Percentiles rank a stretch among this genome's conserved stretches.
Conservation (phyloP, 768 basidiomycete species). For the Strobilomyces confusus region DNA sequence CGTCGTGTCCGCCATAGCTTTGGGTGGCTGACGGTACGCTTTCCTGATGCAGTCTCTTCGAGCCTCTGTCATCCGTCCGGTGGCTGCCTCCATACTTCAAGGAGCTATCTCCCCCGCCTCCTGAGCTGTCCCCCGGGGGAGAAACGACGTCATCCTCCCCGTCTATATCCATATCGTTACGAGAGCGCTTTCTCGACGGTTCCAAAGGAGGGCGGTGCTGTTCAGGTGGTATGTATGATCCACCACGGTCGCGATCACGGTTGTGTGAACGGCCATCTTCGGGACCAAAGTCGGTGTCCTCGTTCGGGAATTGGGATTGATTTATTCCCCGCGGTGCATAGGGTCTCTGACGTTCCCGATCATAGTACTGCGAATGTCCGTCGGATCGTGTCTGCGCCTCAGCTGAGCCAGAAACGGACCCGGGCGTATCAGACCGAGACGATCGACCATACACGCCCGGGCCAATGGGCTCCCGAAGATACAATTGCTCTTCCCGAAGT, state of each 20-base stretch:
- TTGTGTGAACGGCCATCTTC: conserved; percentile 46
- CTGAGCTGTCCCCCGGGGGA: conserved; percentile 27
- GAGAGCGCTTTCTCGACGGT: conserved; percentile 51
- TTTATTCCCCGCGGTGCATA: conserved; percentile 52
- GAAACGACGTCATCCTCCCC: conserved; percentile 46
- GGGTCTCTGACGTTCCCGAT: conserved; percentile 45
- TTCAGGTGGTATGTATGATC: conserved; percentile 30
- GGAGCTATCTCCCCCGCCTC: conserved; percentile 26
- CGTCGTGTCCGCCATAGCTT: conserved; percentile 26
- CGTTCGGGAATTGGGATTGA: conserved; percentile 35
- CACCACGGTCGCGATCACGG: conserved; percentile 38
- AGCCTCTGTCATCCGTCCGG: conserved; percentile 48
- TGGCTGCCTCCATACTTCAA: conserved; percentile 36
- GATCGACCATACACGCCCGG: conserved; percentile 30
- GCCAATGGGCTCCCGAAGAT: conserved; percentile 31
- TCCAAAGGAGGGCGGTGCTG: conserved; percentile 41
- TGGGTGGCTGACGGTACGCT: conserved; percentile 24
- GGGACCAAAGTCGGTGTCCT: conserved; percentile 50
- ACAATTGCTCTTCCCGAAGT: conserved; percentile 27
- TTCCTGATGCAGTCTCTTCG: conserved; percentile 59
- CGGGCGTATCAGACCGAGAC: conserved; percentile 58
- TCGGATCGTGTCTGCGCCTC: conserved; percentile 52
- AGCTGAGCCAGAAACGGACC: conserved; percentile 49
- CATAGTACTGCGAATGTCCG: conserved; percentile 42
- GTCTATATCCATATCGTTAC: conserved; percentile 64